Conservation (phyloP, 2,329 filamentous ascomycete species). For the Ophiostoma pallidulum region DNA sequence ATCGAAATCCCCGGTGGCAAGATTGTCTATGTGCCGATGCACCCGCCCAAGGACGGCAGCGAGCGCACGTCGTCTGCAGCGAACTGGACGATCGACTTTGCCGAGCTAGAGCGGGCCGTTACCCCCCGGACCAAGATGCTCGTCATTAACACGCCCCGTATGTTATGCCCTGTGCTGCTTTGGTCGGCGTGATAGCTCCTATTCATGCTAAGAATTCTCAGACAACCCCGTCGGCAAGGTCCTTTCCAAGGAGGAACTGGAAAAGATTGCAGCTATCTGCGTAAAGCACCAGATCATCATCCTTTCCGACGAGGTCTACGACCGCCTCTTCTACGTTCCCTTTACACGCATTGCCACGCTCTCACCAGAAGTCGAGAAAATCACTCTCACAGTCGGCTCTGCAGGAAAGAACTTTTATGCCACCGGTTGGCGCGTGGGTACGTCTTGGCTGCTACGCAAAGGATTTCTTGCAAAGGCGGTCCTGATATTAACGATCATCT, state of each 20-base stretch:
- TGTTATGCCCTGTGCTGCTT: slow-evolving; percentile 10
- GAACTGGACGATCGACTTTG: slow-evolving; percentile 82
- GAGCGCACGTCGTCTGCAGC: slow-evolving; percentile 71
- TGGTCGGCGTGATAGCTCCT: too few relatives aligned
- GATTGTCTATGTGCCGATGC: slow-evolving; percentile 90
- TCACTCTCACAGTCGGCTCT: slow-evolving; percentile 89
- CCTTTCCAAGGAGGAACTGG: slow-evolving; percentile 73
- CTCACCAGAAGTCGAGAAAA: slow-evolving; percentile 76
- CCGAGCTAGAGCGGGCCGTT: slow-evolving; percentile 70
- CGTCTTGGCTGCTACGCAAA: slow-evolving; percentile 14
- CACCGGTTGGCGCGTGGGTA: slow-evolving; percentile 84
- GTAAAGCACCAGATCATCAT: slow-evolving; percentile 93
- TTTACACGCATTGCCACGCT: slow-evolving; percentile 89
- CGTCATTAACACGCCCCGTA: slow-evolving; percentile 67
- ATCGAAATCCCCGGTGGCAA: slow-evolving; percentile 97
- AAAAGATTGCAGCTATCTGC: slow-evolving; percentile 77
- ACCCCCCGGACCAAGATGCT: slow-evolving; percentile 92
- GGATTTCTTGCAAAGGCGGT: background rate
- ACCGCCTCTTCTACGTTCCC: slow-evolving; percentile 87
- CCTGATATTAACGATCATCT: background rate
- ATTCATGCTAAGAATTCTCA: slow-evolving; percentile 13
- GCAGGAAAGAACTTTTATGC: slow-evolving; percentile 98
- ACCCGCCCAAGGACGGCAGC: slow-evolving; percentile 73
- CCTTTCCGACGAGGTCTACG: slow-evolving; percentile 87
- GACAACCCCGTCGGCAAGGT: slow-evolving; percentile 98